Evolutionary conservation across 768 basidiomycete genomes (phyloP).

Genomic region (Panellus pusillus): DNA sequence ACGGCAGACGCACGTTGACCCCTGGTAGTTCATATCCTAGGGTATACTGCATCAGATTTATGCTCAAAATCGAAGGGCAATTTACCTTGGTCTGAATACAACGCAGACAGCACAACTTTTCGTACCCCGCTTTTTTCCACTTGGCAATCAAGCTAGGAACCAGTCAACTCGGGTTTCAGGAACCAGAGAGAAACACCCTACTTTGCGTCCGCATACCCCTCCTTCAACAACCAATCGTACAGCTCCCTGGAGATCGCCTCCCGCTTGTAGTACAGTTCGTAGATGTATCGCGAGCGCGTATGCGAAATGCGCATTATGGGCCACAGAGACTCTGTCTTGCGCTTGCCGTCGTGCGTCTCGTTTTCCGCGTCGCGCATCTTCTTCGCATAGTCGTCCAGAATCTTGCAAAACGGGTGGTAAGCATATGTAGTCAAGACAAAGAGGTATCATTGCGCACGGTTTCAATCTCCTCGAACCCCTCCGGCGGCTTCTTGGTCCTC

Average conservation of each 20-base stretch:
- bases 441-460: constrained; percentile 42
- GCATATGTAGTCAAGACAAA: not conserved
- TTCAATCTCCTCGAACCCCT: constrained; percentile 95
- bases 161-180: constrained; percentile 11
- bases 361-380: constrained; percentile 99
- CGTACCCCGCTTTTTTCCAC: constrained; percentile 99
- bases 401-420: constrained; percentile 42
- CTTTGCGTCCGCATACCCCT: constrained; percentile 97
- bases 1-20: constrained; percentile 96
- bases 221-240: constrained; percentile 97
- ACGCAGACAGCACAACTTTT: constrained; percentile 94
- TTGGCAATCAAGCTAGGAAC: constrained; percentile 85
- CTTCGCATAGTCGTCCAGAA: constrained; percentile 97
- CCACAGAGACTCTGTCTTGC: constrained; percentile 90
- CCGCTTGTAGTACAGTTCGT: constrained; percentile 97
- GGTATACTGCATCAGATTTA: not conserved
- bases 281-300: constrained; percentile 93
- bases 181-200: constrained; percentile 41
- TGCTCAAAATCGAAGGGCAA: constrained; percentile 4
- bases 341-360: constrained; percentile 97
- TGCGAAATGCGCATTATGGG: constrained; percentile 99
- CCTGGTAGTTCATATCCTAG: constrained; percentile 99
- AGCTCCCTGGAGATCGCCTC: constrained; percentile 91
- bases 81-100: constrained; percentile 92
- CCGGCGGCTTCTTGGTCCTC: constrained; percentile 91